These are phyloP conservation scores for Suhomyces canberraensis DNA, from an alignment of 805 yeast genomes.

Conservation along the genomic window DNA sequence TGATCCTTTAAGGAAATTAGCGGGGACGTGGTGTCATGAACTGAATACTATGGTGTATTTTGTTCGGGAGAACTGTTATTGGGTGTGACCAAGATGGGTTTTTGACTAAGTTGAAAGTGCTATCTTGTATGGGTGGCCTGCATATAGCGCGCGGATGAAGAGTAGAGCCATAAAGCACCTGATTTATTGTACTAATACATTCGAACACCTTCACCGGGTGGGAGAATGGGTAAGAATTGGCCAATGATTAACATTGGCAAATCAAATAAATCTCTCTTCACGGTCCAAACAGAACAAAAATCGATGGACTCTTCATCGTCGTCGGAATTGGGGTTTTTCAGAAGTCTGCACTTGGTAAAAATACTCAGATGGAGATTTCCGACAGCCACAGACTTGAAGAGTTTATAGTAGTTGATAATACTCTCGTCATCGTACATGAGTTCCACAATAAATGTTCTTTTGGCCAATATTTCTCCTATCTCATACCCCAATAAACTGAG, in stretches of 20 bases:
- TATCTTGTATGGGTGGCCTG: too few species aligned
- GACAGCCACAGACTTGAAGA: constrained; percentile 70
- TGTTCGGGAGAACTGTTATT: too few species aligned
- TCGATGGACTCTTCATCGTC: constrained; percentile 37
- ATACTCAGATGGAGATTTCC: constrained; percentile 56
- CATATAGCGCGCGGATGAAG: too few species aligned
- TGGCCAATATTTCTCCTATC: constrained; percentile 52
- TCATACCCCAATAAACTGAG: constrained; percentile 66
- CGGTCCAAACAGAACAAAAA: constrained; percentile 83
- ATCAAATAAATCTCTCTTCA: constrained; percentile 77
- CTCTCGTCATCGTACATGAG: constrained; percentile 74
- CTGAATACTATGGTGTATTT: too few species aligned
- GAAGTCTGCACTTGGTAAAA: constrained; percentile 48
- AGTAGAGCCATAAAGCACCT: too few species aligned
- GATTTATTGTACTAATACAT: too few species aligned
- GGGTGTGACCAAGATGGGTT: too few species aligned
- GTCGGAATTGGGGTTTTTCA: constrained; percentile 25
- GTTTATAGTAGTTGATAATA: constrained; percentile 66
- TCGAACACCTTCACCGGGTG: constrained; percentile 30
- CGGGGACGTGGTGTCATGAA: too few species aligned
- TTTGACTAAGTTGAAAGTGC: too few species aligned
- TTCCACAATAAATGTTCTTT: constrained; percentile 69
- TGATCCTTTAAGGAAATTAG: too few species aligned
- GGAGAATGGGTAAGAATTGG: constrained; percentile 67
- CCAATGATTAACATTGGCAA: constrained; percentile 83